Base-by-base conservation (phyloP, 2,329 filamentous ascomycete species). In the Cordyceps sp. region DNA sequence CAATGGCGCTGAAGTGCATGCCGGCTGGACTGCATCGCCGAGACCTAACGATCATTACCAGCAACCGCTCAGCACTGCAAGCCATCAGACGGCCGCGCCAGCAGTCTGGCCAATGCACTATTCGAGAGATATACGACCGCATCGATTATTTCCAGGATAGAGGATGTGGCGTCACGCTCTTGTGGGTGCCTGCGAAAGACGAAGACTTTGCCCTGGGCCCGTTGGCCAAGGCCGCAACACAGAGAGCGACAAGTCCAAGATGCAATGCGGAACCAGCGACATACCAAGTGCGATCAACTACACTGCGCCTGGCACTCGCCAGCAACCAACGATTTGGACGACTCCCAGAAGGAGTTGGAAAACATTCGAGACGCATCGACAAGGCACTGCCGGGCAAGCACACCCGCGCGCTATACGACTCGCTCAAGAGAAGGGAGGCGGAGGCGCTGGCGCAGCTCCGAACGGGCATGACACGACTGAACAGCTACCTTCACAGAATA, bases 61-160 rank as follows among this genome's bases (percentile, higher is more conserved):
- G 36, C 21, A 39, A 33, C 22, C 37, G 21, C 14, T 41, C 37
- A 18, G 23, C 36, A 15, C 29, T 41, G 21, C 23, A 36, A 25
- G 39, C 30, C 25, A 36, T 39, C 20, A 19, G n/a, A 10, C 23
- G 28, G 30, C 39, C 36, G 2, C 36, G 28, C 20, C 37, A 39
- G 27, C 36, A 39, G 19, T 38, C 36, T 2, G 37, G 39, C 2
- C 37, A 39, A 15, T 23, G 7, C 30, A 32, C 32, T 16, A 35
- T 39, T 17, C 35, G 32, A 3, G 17, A 32, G 33, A 39, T 40
- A 27, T 34, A 37, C 27, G 29, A 28, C 14, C 26, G 33, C 13
- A 14, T 26, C 18, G 26, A 37, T 17, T 27, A 28, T 24, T 22
- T 39, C 5, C 7, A 7, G 27, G 34, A 35, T 12, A 34, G 31